Base-by-base conservation (phyloP, 768 basidiomycete species). In the Phanerodontia chrysosporium region DNA sequence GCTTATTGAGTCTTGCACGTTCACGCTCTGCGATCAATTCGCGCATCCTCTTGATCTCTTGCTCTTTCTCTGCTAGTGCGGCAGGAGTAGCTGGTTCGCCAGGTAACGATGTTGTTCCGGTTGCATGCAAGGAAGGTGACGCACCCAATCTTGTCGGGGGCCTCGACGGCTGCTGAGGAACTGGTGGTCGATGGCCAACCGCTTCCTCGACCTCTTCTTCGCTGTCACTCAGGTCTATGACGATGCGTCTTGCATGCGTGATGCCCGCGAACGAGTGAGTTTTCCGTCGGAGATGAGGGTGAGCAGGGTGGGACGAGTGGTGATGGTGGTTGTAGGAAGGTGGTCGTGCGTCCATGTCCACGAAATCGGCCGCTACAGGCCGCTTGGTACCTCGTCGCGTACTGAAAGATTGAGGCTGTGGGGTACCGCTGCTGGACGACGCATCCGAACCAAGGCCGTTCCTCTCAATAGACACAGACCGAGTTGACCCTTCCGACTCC, bases 331-430 rank as follows among this genome's bases (percentile, higher is more conserved):
- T n/a, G n/a, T 72, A 65, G 5, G 62, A 60, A 58, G 64, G 67
- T 13, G 48, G 48, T 27, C 25, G 32, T 9, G 39, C 7, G 28
- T 89, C 89, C 64, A 85, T 76, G 63, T 92, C 90, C 22, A 88
- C 88, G 65, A 92, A 93, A 72, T 93, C 90, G 28, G 89, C 83
- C 16, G 90, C 90, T 2, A 92, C 89, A 3, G 90, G 90, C 46
- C 90, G 84, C 68, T 85, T 90, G 45, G 75, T 70, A 25, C 80
- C 81, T 29, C 86, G 79, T 12, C 87, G 80, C 51, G 73, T 70
- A 29, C 68, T 66, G 46, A 18, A 24, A 12, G 52, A 51, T 4
- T 16, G 51, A n/a, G 30, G 67, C 16, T 32, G 54, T 7, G 35
- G 56, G 21, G 46, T 49, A 39, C 22, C 22, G 25, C 25, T 36